These are phyloP conservation scores for Phlebiopsis gigantea DNA, from an alignment of 768 basidiomycete genomes.

Conservation along the genomic window DNA sequence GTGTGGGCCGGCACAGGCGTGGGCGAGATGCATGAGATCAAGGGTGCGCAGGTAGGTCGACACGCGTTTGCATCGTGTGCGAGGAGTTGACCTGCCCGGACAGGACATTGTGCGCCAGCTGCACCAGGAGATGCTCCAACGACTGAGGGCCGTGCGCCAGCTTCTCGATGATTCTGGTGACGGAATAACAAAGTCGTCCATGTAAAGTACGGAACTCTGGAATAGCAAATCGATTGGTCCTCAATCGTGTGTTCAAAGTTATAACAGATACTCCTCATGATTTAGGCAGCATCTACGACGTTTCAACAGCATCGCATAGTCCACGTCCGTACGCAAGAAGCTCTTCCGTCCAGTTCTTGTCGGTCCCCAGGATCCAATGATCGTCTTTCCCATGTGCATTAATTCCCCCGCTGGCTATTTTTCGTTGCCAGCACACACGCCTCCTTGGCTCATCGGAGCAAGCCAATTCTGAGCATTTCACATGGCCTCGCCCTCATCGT, in stretches of 20 bases:
- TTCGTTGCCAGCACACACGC: too few species aligned
- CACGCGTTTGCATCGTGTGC: conserved; percentile 1
- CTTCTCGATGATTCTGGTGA: neutral
- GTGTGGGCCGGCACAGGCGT: conserved; percentile 34
- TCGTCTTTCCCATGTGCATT: too few species aligned
- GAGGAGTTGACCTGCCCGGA: neutral
- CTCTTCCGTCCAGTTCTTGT: too few species aligned
- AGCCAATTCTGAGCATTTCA: too few species aligned
- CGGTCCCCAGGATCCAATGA: too few species aligned
- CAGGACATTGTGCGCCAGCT: conserved; percentile 24
- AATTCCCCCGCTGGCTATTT: too few species aligned
- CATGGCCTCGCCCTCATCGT: too few species aligned
- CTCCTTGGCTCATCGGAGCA: too few species aligned
- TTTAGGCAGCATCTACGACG: neutral
- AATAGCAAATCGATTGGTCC: neutral
- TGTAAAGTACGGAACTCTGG: too few species aligned
- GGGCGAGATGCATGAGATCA: conserved; percentile 23
- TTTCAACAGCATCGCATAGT: neutral
- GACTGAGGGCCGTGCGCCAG: conserved; percentile 13
- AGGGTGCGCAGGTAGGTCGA: conserved; percentile 23
- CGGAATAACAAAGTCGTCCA: too few species aligned
- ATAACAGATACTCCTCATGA: neutral
- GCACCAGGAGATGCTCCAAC: conserved; percentile 18
- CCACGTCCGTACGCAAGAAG: too few species aligned
- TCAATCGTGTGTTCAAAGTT: neutral